Evolutionary conservation across 116 monocot species (phyloP).

Genomic region (Trichopus zeylanicus): DNA sequence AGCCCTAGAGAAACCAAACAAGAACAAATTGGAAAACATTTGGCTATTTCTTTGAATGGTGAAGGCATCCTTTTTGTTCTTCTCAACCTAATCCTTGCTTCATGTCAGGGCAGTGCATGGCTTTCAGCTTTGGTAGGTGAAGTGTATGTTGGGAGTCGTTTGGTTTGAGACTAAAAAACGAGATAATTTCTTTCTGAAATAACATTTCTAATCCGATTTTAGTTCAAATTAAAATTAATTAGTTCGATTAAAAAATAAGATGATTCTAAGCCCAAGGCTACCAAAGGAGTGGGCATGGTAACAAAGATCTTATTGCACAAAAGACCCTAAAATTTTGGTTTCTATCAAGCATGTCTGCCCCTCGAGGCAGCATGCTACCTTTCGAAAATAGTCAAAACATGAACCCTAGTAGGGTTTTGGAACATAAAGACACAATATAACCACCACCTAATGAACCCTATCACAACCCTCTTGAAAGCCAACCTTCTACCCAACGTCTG

Average conservation of each 20-base stretch:
- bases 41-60: background rate
- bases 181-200: too few relatives aligned
- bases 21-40: too few relatives aligned
- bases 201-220: too few relatives aligned
- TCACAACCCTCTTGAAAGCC: background rate
- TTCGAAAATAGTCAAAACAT: background rate
- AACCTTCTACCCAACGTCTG: conserved; percentile 10
- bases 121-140: background rate
- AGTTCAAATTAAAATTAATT: too few relatives aligned
- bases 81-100: background rate
- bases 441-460: background rate
- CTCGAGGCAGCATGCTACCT: too few relatives aligned
- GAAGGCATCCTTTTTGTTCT: background rate
- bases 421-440: background rate
- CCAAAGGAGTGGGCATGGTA: too few relatives aligned
- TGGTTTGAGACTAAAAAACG: too few relatives aligned
- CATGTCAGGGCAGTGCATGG: background rate
- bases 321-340: background rate
- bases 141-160: background rate
- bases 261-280: too few relatives aligned
- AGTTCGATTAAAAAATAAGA: too few relatives aligned
- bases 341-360: background rate
- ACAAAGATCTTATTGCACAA: too few relatives aligned
- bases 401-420: background rate
- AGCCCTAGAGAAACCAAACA: too few relatives aligned